Evolutionary conservation across 805 yeast genomes (phyloP), one percentile per base, ranked within the genome.

Genomic region (Ogataea thermomethanolica): DNA sequence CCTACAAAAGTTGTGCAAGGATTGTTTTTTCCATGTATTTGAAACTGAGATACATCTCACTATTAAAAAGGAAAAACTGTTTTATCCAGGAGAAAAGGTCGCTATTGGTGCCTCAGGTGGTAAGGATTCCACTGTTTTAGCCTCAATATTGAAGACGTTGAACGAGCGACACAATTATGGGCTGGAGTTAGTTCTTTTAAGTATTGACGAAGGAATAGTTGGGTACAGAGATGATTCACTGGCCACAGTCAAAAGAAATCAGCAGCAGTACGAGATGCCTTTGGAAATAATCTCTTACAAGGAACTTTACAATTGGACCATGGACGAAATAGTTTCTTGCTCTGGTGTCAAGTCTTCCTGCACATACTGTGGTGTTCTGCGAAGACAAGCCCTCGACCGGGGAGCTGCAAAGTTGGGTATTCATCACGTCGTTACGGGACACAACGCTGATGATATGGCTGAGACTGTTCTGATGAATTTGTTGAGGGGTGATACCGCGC

Each of bases 91-190:
- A 11, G 99, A 93, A 56, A 74, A 67, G 21, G 90, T 93, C 2
- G 99, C 98, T 12, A 90, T 93, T 17, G 99, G 99, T 12, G 99
- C 99, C 0, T 87, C 96, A 1, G 99, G 99, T 20, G 99, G 99
- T 38, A 93, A 93, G 55, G 99, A 93, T 61, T 87, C 96, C 4
- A 93, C 99, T 0, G 99, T 93, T 1, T 66, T 93, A 23, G 99
- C 98, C 0, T 79, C 90, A 33, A 78, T 93, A 2, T 63, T 93
- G 62, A 93, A 89, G 56, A 76, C 91, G 0, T 67, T 93, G 46
- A 93, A 93, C 58, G 96, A 89, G 55, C 69, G 96, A 42, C 78
- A 93, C 64, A 66, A 85, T 55, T 93, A 93, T 61, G 96, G 96
- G 0, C 73, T 93, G n/a, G 72, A 86, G 12, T 75, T 93, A 39